These are phyloP conservation scores for Rasamsonia emersonii DNA, from an alignment of 2,329 filamentous ascomycete species.

Conservation along the genomic window DNA sequence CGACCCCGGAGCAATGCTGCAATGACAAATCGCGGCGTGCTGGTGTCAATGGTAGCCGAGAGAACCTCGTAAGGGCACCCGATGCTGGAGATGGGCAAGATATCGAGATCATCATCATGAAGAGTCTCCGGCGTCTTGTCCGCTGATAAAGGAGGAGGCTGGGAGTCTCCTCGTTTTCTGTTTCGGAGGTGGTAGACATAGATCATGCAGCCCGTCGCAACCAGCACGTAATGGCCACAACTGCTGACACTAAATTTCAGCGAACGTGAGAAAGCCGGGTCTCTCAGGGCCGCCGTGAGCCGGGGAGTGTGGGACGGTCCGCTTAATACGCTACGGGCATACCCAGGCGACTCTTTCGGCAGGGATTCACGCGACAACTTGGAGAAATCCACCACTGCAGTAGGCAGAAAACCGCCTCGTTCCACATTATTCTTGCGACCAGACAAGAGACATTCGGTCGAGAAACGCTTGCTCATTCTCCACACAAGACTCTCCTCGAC, in stretches of 20 bases:
- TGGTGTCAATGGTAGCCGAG: conserved; percentile 56
- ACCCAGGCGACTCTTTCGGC: conserved; percentile 8
- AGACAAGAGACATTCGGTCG: conserved; percentile 43
- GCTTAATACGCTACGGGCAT: conserved; percentile 9
- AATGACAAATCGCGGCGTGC: conserved; percentile 45
- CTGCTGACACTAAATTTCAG: conserved; percentile 46
- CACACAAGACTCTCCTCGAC: conserved; percentile 29
- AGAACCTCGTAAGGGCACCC: conserved; percentile 50
- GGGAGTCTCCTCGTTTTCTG: conserved; percentile 8
- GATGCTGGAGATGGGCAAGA: conserved; percentile 45
- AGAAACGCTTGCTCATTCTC: conserved; percentile 39
- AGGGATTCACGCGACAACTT: conserved; percentile 13
- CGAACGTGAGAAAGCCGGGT: conserved; percentile 8
- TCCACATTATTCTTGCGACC: conserved; percentile 23
- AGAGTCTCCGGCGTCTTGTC: conserved; percentile 12
- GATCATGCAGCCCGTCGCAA: conserved; percentile 46
- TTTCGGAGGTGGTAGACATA: conserved; percentile 46
- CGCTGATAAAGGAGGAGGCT: conserved; percentile 2
- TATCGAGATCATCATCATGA: conserved; percentile 20
- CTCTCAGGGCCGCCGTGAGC: conserved; percentile 18
- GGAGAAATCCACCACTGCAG: conserved; percentile 23
- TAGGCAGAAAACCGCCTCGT: conserved; percentile 28
- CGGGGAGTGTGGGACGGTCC: conserved; percentile 5
- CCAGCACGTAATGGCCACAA: conserved; percentile 51
- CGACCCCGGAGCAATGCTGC: conserved; percentile 53